Evolutionary conservation across 1,284 basidiomycete species (phyloP), one percentile per base, ranked within the genome.

Genomic region (Cutaneotrichosporon spelunceum): DNA sequence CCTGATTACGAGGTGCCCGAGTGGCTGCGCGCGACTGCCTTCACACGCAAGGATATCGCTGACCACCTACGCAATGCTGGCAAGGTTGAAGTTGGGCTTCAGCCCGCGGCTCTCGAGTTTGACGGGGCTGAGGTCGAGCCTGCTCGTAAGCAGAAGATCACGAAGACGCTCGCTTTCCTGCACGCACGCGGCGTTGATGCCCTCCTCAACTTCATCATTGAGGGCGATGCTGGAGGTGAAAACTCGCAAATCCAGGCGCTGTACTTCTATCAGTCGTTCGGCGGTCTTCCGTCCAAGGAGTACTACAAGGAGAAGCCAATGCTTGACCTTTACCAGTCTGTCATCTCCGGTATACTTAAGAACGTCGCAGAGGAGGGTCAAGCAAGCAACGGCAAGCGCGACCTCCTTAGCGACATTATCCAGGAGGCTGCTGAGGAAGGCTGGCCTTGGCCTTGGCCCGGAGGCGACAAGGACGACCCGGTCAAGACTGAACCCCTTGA

Each of bases 281-380:
- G 97, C 8, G 91, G 93, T 33, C 85, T 98, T 14, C 94, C 94
- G 1, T 87, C 93, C 47, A 93, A 94, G 87, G 91, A 94, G 80
- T 97, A 98, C 77, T 98, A 93, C 76, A 84, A 89, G 53, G 94
- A 98, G 64, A 81, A 87, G 59, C 81, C 82, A 0, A 85, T 91
- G 52, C 77, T 87, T 24, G 83, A 85, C 26, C 79, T 90, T 13
- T 97, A 97, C 78, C 82, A 84, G 65, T 81, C 82, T 48, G 86
- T 91, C 19, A 80, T 95, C 26, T 83, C 86, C 67, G 83, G 84
- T 23, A 82, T 94, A 11, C 82, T 96, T 21, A 69, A 83, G 10
- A 81, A 84, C 8, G 79, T 93, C n/a, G 84, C 74, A 16, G 59
- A 67, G 21, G 67, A 66, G 34, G 65, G 68, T 52, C 36, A 30